Evolutionary conservation across 768 basidiomycete species (phyloP).

Genomic region (Lentinula sp.): DNA sequence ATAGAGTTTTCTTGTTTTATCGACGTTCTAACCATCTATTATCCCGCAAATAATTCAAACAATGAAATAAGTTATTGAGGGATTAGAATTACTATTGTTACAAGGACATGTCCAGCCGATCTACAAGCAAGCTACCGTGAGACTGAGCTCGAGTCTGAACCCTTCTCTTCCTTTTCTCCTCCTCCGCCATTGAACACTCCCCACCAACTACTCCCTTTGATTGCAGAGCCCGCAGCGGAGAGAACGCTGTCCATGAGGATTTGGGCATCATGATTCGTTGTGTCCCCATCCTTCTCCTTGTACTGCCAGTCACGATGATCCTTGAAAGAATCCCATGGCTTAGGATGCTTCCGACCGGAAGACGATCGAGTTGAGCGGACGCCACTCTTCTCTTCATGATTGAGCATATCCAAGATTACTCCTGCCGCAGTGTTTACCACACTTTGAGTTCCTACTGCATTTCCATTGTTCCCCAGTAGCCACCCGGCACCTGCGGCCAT

Average conservation of each 20-base stretch:
- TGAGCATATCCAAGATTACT: constrained; percentile 35
- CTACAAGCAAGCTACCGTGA: neutral
- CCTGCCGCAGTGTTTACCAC: constrained; percentile 33
- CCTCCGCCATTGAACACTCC: constrained; percentile 13
- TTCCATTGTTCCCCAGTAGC: constrained; percentile 35
- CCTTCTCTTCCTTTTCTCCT: constrained; percentile 12
- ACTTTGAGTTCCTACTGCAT: constrained; percentile 28
- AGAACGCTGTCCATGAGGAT: constrained; percentile 43
- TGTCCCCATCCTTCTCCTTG: constrained; percentile 17
- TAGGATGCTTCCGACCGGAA: constrained; percentile 22
- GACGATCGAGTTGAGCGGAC: constrained; percentile 18
- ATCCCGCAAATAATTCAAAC: neutral
- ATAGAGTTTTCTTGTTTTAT: neutral
- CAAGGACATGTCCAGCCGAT: neutral
- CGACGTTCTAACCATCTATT: neutral
- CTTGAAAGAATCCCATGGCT: constrained; percentile 65
- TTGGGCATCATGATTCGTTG: constrained; percentile 22
- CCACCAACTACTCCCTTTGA: constrained; percentile 28
- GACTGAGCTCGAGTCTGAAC: constrained; percentile 1
- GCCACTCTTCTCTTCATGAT: constrained; percentile 26
- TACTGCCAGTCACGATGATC: constrained; percentile 58
- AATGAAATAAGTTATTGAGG: too few species aligned
- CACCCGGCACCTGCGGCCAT: constrained; percentile 52
- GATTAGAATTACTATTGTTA: neutral
- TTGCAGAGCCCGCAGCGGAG: constrained; percentile 16